A percentile compares a stretch with the other conserved stretches of the same genome.
phyloP scores from a whole-genome alignment of 2,329 filamentous ascomycete species.

The Aspergillus novofumigatus region DNA sequence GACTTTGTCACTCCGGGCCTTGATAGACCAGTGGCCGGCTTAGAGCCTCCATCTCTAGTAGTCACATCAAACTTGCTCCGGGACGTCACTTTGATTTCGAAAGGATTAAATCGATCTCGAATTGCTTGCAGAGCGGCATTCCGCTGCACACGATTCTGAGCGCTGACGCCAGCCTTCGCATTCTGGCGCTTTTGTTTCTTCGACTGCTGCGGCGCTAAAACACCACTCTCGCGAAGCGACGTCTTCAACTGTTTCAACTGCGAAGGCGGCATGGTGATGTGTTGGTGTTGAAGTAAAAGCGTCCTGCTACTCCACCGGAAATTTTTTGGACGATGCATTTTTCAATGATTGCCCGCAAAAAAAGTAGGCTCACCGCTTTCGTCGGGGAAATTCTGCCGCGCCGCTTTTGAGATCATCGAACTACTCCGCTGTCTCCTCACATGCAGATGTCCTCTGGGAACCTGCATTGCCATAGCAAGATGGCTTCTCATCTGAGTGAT shows the following conservation, averaged over 20 bases:
- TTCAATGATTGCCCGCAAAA: conserved; percentile 18
- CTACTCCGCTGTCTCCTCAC: conserved; percentile 8
- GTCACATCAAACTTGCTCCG: conserved; percentile 84
- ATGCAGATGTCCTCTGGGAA: conserved; percentile 2
- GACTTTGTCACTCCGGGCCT: conserved; percentile 82
- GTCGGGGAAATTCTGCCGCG: conserved; percentile 26
- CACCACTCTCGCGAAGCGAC: conserved; percentile 81
- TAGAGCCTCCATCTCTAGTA: conserved; percentile 53
- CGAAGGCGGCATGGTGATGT: conserved; percentile 74
- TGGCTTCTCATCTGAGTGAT: conserved; percentile 35
- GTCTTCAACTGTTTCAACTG: conserved; percentile 95
- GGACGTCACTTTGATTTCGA: conserved; percentile 80
- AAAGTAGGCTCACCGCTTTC: conserved; percentile 33
- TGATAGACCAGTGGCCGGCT: conserved; percentile 55
- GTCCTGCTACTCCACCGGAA: conserved; percentile 20
- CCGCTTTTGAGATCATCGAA: conserved; percentile 16
- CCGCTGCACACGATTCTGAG: conserved; percentile 71
- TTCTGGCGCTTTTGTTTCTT: conserved; percentile 87
- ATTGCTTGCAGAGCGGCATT: conserved; percentile 77
- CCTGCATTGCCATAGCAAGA: conserved; percentile 13
- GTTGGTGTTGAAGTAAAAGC: conserved; percentile 9
- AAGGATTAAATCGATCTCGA: conserved; percentile 95
- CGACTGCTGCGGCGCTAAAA: conserved; percentile 86
- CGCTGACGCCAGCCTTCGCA: conserved; percentile 61
- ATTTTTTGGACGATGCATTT: conserved; percentile 21